Percentiles rank a stretch among this genome's conserved stretches.
phyloP scores from a whole-genome alignment of 192 early-diverging fungal genomes.

The Neocallimastix lanati region DNA sequence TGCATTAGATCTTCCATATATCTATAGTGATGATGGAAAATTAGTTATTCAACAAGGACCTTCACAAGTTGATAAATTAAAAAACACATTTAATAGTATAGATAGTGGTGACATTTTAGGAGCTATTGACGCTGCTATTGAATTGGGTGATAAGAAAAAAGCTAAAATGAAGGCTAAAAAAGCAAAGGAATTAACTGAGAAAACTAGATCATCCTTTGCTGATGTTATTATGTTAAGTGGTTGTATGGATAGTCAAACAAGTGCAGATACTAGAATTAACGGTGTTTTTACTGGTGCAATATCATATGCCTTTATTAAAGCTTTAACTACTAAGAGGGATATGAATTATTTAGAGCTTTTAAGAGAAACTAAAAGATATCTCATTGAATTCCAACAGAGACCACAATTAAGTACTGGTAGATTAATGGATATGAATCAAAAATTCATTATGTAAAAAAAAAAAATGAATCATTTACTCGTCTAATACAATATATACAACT shows the following conservation, averaged over 20 bases:
- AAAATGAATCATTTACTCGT: too few relatives aligned
- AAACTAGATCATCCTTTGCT: conserved; percentile 11
- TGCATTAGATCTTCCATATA: conserved; percentile 38
- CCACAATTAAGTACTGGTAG: conserved; percentile 22
- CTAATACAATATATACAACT: too few relatives aligned
- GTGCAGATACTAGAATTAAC: conserved; percentile 45
- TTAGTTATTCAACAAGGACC: conserved; percentile 1
- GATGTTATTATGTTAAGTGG: conserved; percentile 52
- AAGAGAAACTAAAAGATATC: conserved; percentile 6
- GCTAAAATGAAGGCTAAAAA: too few relatives aligned
- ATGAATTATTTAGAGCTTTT: conserved; percentile 30
- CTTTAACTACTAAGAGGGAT: conserved; percentile 10
- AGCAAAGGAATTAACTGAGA: conserved; percentile 1
- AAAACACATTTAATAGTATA: background rate
- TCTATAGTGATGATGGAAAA: conserved; percentile 22
- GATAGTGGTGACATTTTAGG: background rate
- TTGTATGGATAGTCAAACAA: conserved; percentile 50
- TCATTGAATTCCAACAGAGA: conserved; percentile 20
- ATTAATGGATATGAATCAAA: conserved; percentile 12
- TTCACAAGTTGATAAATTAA: background rate
- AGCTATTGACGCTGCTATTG: background rate
- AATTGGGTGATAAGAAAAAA: background rate
- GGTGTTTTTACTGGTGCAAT: conserved; percentile 45
- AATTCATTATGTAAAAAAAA: background rate
- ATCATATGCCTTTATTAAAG: conserved; percentile 37